Evolutionary conservation across 306 rosid genomes (phyloP).

Genomic region (Sesbania bispinosa): DNA sequence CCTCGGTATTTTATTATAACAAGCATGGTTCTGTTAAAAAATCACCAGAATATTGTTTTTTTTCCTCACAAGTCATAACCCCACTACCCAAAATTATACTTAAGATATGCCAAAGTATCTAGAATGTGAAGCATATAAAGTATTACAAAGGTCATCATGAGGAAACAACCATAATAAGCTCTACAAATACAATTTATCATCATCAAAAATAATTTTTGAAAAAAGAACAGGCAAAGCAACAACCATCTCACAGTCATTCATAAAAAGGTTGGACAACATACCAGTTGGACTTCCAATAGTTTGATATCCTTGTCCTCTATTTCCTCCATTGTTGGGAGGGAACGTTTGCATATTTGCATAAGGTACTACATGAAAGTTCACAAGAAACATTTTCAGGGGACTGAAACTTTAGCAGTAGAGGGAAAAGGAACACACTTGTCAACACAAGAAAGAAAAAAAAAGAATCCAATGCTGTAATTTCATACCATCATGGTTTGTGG

Average conservation of each 20-base stretch:
- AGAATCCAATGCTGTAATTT: constrained; percentile 2
- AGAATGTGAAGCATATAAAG: not conserved
- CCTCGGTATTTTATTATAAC: too few species aligned
- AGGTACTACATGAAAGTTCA: constrained; percentile 39
- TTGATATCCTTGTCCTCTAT: constrained; percentile 71
- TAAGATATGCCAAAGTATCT: not conserved
- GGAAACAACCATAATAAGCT: not conserved
- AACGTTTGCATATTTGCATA: constrained; percentile 76
- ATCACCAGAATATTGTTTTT: not conserved
- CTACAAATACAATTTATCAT: not conserved
- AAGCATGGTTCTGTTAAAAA: too few species aligned
- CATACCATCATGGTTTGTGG: constrained; percentile 67
- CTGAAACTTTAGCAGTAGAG: constrained; percentile 8
- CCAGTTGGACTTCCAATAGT: constrained; percentile 68
- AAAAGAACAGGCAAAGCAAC: not conserved
- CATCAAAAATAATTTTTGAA: not conserved
- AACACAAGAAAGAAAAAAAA: not conserved
- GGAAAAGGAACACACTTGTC: constrained; percentile 6
- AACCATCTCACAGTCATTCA: not conserved
- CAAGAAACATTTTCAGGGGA: constrained; percentile 1
- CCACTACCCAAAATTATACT: not conserved
- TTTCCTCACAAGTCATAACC: not conserved
- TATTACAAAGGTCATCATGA: not conserved
- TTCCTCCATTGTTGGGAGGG: constrained; percentile 74
- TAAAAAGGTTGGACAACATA: constrained; percentile 41